phyloP scores from a whole-genome alignment of 257 asterid species.

The Nicotiana undulata region DNA sequence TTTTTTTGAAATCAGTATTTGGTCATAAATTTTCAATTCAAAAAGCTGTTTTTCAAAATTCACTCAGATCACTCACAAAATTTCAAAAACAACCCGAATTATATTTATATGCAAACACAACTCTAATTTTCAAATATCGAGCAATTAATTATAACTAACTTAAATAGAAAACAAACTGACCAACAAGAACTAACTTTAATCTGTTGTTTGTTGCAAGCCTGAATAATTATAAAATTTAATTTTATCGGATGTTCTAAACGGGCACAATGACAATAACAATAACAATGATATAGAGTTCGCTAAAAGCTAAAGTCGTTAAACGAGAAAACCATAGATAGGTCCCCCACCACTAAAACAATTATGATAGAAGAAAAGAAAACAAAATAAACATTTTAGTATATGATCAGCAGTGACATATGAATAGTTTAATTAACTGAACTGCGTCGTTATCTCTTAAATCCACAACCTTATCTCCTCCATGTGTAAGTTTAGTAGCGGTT shows the following conservation, averaged over 20 bases:
- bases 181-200: neutral
- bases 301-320: neutral
- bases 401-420: neutral
- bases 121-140: too few species aligned
- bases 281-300: neutral
- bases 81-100: too few species aligned
- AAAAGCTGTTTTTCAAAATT: too few species aligned
- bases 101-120: too few species aligned
- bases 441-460: neutral
- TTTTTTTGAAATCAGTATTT: too few species aligned
- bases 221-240: neutral
- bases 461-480: neutral
- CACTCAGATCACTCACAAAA: too few species aligned
- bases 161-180: neutral
- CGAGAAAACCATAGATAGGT: neutral
- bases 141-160: neutral
- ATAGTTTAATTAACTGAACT: neutral
- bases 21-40: too few species aligned
- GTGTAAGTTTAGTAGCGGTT: neutral
- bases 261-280: neutral
- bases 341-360: neutral
- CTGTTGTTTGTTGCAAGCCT: neutral
- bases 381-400: neutral
- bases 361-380: neutral
- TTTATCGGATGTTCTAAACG: neutral